Evolutionary conservation across 805 yeast species (phyloP).

Genomic region (Ogataea glucozyma): DNA sequence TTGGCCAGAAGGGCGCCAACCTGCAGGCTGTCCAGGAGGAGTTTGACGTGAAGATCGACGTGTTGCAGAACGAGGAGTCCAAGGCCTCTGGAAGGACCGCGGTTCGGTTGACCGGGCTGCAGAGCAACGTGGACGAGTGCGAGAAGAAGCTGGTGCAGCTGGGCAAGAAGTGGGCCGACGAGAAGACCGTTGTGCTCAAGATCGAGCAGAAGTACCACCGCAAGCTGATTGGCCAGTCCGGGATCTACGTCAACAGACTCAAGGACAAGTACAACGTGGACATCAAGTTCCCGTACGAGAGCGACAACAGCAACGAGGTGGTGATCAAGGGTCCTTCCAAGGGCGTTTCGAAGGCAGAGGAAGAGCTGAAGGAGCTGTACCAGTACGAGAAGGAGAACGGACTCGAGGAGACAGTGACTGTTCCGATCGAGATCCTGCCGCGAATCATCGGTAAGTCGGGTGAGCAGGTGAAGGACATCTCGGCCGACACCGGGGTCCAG

Average conservation of each 20-base stretch:
- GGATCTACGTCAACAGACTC: conserved; percentile 77
- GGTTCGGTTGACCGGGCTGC: conserved; percentile 72
- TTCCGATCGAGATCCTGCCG: conserved; percentile 76
- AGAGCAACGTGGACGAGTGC: conserved; percentile 75
- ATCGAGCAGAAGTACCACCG: conserved; percentile 81
- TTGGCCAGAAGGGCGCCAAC: conserved; percentile 86
- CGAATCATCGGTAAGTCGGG: conserved; percentile 90
- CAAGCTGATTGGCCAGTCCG: conserved; percentile 79
- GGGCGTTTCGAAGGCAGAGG: conserved; percentile 80
- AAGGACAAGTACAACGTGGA: conserved; percentile 84
- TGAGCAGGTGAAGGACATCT: conserved; percentile 76
- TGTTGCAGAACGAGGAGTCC: conserved; percentile 52
- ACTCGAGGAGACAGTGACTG: conserved; percentile 56
- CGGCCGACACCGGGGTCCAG: conserved; percentile 67
- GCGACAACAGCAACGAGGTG: conserved; percentile 59
- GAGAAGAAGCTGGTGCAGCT: conserved; percentile 55
- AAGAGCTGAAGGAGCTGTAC: conserved; percentile 78
- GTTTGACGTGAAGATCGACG: conserved; percentile 75
- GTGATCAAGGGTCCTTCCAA: conserved; percentile 85
- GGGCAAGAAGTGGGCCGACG: conserved; percentile 82
- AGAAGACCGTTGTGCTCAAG: conserved; percentile 58
- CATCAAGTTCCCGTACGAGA: conserved; percentile 69
- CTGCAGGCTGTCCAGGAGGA: conserved; percentile 68
- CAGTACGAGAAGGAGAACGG: conserved; percentile 89
- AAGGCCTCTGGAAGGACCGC: conserved; percentile 42